These are phyloP conservation scores for Glycyrrhiza uralensis DNA, from an alignment of 306 rosid species.

Conservation along the genomic window DNA sequence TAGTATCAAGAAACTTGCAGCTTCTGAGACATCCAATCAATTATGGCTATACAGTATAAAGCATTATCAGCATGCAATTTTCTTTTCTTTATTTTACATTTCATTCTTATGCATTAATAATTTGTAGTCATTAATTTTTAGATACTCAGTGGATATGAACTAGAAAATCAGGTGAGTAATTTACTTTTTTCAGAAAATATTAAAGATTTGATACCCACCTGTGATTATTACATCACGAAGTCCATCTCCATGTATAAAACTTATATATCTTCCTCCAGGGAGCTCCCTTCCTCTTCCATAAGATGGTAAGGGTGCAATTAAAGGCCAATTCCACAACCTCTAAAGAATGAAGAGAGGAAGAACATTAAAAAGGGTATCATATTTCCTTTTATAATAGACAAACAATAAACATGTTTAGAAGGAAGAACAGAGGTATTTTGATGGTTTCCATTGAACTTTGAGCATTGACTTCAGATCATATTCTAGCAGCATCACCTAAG, in stretches of 20 bases:
- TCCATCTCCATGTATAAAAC: conserved; percentile 84
- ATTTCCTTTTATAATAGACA: background rate
- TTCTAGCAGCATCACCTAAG: background rate
- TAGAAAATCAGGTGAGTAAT: background rate
- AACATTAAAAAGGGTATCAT: background rate
- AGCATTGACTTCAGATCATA: conserved; percentile 12
- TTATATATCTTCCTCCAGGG: conserved; percentile 82
- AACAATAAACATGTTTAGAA: background rate
- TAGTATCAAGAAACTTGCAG: background rate
- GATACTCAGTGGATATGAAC: background rate
- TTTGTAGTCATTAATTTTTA: background rate
- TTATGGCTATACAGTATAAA: background rate
- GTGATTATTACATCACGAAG: conserved; percentile 75
- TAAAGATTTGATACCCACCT: conserved; percentile 47
- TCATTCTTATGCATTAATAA: background rate
- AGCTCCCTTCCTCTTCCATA: conserved; percentile 99
- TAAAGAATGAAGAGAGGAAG: conserved; percentile 32
- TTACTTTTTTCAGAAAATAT: background rate
- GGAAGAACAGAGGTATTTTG: background rate
- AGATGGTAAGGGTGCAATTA: conserved; percentile 88
- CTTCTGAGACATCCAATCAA: background rate
- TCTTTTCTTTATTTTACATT: background rate
- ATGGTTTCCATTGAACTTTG: background rate
- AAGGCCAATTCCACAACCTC: conserved; percentile 69
- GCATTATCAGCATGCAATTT: background rate